Percentiles rank a stretch among this genome's conserved stretches.
Evolutionary conservation across 345 rosid genomes (phyloP).

Genomic region (Gossypium mustelinum): DNA sequence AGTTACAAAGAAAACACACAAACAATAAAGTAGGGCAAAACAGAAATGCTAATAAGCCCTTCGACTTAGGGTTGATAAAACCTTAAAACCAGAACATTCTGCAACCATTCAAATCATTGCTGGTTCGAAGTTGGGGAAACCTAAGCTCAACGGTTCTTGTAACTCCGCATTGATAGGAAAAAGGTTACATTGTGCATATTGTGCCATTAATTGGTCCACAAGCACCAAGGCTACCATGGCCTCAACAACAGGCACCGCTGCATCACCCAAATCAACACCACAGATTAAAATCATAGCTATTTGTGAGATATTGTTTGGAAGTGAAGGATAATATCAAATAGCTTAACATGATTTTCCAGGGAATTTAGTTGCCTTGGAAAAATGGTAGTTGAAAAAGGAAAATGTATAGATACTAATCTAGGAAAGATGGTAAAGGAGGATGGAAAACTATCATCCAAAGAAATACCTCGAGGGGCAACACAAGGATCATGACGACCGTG

Average conservation of each 20-base stretch:
- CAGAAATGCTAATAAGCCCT: not conserved
- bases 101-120: slow-evolving; percentile 20
- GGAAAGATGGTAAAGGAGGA: not conserved
- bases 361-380: not conserved
- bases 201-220: slow-evolving; percentile 87
- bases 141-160: slow-evolving; percentile 51
- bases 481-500: slow-evolving; percentile 99
- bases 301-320: not conserved
- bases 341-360: not conserved
- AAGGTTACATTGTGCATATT: slow-evolving; percentile 63
- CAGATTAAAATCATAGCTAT: not conserved
- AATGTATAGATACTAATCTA: not conserved
- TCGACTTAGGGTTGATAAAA: not conserved
- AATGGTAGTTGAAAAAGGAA: not conserved
- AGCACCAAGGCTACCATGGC: slow-evolving; percentile 94
- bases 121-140: slow-evolving; percentile 30
- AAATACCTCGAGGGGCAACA: slow-evolving; percentile 90
- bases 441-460: not conserved
- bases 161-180: slow-evolving; percentile 65
- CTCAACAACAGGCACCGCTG: slow-evolving; percentile 96
- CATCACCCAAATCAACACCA: slow-evolving; percentile 21
- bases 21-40: not conserved
- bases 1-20: not conserved
- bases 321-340: not conserved
- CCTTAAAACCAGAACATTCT: not conserved